These are phyloP conservation scores for Pisolithus tinctorius DNA, from an alignment of 768 basidiomycete species.

Conservation along the genomic window DNA sequence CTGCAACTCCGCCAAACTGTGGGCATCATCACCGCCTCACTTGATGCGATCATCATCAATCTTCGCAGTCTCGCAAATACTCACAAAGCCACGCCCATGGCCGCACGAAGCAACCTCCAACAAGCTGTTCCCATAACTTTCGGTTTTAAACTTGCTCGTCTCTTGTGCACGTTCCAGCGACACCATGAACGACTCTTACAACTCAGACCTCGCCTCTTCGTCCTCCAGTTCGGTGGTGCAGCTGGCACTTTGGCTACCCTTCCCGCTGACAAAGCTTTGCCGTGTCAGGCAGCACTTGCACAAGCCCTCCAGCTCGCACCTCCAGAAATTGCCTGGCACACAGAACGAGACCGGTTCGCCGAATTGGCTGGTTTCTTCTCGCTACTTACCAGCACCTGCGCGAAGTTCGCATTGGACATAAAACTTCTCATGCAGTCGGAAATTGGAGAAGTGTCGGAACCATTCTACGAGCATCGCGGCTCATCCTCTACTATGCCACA, in stretches of 20 bases:
- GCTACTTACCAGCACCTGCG: conserved; percentile 37
- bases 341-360: conserved; percentile 38
- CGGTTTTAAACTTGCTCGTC: conserved; percentile 41
- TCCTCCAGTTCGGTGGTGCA: conserved; percentile 40
- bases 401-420: conserved; percentile 39
- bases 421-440: conserved; percentile 45
- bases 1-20: conserved; percentile 37
- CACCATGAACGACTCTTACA: conserved; percentile 32
- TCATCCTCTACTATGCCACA: conserved; percentile 47
- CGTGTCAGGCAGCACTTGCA: conserved; percentile 20
- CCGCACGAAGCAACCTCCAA: conserved; percentile 41
- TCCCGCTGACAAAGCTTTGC: conserved; percentile 27
- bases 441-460: conserved; percentile 39
- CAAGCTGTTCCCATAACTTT: conserved; percentile 43
- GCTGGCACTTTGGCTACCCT: conserved; percentile 41
- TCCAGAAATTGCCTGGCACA: conserved; percentile 31
- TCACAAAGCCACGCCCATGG: conserved; percentile 37
- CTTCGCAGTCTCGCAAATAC: conserved; percentile 24
- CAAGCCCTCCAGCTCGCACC: conserved; percentile 11
- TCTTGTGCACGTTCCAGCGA: conserved; percentile 36
- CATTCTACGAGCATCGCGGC: conserved; percentile 36
- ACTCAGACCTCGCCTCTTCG: conserved; percentile 31
- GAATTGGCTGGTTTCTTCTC: conserved; percentile 40
- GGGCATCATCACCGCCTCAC: conserved; percentile 22
- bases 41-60: conserved; percentile 23